These are phyloP conservation scores for Fusarium pseudocircinatum DNA, from an alignment of 2,329 filamentous ascomycete genomes.

Conservation along the genomic window DNA sequence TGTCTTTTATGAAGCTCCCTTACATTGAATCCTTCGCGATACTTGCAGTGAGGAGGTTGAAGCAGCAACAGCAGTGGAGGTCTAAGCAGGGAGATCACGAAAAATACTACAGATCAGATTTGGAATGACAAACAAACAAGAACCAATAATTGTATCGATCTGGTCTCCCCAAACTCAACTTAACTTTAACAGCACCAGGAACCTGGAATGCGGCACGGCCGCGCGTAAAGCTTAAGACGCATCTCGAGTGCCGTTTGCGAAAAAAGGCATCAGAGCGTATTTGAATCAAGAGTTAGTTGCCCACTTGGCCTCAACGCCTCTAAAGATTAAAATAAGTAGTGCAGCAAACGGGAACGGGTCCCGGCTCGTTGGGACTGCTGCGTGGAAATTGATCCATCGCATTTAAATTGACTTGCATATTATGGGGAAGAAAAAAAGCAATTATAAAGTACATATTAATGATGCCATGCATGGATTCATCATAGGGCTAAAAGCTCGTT, in stretches of 20 bases:
- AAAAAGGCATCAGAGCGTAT: background rate
- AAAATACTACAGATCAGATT: background rate
- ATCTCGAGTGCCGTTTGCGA: constrained; percentile 16
- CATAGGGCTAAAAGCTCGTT: constrained; percentile 1
- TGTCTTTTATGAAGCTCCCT: constrained; percentile 5
- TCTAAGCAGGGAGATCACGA: constrained; percentile 17
- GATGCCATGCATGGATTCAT: background rate
- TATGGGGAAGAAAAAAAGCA: background rate
- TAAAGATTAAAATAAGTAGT: constrained; percentile 17
- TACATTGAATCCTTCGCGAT: constrained; percentile 1
- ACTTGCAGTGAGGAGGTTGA: background rate
- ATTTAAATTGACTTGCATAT: background rate
- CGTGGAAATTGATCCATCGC: constrained; percentile 14
- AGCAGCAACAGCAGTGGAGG: background rate
- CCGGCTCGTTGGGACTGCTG: constrained; percentile 16
- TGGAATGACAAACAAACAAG: background rate
- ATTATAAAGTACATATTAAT: background rate
- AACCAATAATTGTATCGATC: too few relatives aligned
- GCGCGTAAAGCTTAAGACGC: background rate
- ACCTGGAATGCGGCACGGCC: constrained; percentile 18
- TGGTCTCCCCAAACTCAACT: background rate
- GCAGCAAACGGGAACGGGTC: background rate
- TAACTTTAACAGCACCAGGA: background rate
- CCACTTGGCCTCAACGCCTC: background rate
- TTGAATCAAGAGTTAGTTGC: background rate